Percentiles rank a stretch among this genome's conserved stretches.
Evolutionary conservation across 2,329 filamentous ascomycete genomes (phyloP).

Genomic region (Tolypocladium cylindrosporum): DNA sequence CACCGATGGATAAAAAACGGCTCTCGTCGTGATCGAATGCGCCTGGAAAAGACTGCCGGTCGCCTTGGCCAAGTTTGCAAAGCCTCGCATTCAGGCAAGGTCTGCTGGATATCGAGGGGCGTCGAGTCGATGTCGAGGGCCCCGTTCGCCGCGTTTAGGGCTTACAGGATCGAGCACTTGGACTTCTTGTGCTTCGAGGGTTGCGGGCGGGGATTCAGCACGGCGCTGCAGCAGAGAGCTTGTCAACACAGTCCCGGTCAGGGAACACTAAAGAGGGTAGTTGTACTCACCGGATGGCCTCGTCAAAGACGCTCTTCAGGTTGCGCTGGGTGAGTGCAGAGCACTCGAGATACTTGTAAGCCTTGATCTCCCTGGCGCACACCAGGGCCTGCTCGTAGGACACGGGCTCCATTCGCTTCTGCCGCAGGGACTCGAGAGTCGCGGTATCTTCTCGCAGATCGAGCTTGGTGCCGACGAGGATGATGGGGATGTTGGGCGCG

Average conservation of each 20-base stretch:
- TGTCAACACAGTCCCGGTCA: background rate
- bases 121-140: background rate
- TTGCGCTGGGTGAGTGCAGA: constrained; percentile 94
- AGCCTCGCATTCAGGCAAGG: background rate
- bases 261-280: constrained; percentile 3
- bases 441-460: constrained; percentile 84
- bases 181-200: constrained; percentile 49
- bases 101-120: background rate
- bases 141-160: background rate
- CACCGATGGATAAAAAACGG: background rate
- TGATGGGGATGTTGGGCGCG: constrained; percentile 89
- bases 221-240: constrained; percentile 40
- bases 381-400: constrained; percentile 84
- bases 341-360: constrained; percentile 96
- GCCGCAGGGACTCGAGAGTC: constrained; percentile 71
- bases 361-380: constrained; percentile 87
- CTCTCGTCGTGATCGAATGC: background rate
- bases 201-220: constrained; percentile 57
- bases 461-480: constrained; percentile 93
- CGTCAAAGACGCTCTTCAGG: constrained; percentile 96
- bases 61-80: background rate
- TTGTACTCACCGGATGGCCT: constrained; percentile 77
- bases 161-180: constrained; percentile 62
- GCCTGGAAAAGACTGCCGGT: background rate
- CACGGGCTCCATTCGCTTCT: constrained; percentile 86